Base-by-base conservation (phyloP, 1,284 basidiomycete species). In the Ganoderma multipileum region DNA sequence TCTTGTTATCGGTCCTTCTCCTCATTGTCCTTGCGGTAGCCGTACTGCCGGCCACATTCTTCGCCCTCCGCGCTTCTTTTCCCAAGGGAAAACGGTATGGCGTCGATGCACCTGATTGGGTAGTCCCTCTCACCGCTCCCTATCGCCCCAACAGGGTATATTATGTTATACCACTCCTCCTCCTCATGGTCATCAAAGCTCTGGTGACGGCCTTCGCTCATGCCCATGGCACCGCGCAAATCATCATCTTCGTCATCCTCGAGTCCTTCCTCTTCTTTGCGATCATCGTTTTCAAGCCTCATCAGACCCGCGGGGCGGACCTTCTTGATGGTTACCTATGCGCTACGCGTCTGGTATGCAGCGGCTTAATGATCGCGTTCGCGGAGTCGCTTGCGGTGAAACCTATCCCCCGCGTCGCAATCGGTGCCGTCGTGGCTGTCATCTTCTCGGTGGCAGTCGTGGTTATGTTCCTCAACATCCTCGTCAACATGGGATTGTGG, bases 181-280 rank as follows among this genome's bases (percentile, higher is more conserved):
- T 83, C n/a, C 85, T 87, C 28, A 81, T 88, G 57, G 79, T 93
- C 71, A 75, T 90, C 71, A 91, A 90, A 73, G 87, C 95, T 0
- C 80, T 91, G 38, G 89, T 96, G 77, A 91, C 93, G 72, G 87
- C 91, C 0, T 93, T 95, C 72, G 93, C 86, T 6, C 84, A 90
- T 61, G 74, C 78, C 5, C 87, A 86, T 68, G 92, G 91, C 3
- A 86, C 88, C 73, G 88, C 87, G 0, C 95, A 97, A 76, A 83
- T 95, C 61, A 85, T 92, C 71, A 81, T 90, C 41, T 84, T 94
- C 67, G 79, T 96, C 66, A 81, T 91, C 69, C 79, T 93, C 60
- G 95, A 97, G 78, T 77, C 87, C 57, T 77, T 87, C 39, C 78
- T 92, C 14, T 81, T 96, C 36, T 77, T 87, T 59, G 79, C 83